phyloP scores from a whole-genome alignment of 257 asterid genomes.

The Solanum pennellii region DNA sequence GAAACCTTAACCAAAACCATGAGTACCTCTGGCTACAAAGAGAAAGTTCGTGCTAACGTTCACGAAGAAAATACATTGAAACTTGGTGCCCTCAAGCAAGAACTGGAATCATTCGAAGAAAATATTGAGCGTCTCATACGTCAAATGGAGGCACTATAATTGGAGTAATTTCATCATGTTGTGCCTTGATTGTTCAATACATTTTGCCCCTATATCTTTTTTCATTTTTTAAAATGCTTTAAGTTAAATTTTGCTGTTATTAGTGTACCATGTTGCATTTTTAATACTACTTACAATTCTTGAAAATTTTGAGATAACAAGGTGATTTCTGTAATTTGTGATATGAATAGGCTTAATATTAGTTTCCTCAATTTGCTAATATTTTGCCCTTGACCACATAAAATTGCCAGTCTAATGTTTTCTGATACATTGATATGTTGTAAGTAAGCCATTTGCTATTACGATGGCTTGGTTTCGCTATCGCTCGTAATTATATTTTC shows the following conservation, averaged over 20 bases:
- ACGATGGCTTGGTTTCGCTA: background rate
- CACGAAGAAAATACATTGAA: constrained; percentile 50
- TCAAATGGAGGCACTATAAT: constrained; percentile 13
- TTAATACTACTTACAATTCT: background rate
- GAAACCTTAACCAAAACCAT: constrained; percentile 42
- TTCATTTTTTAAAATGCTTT: background rate
- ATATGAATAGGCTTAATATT: background rate
- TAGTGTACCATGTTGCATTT: background rate
- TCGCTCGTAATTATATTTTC: background rate
- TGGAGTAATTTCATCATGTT: background rate
- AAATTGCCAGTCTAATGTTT: background rate
- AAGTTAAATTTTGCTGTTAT: background rate
- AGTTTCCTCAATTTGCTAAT: background rate
- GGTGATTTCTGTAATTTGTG: background rate
- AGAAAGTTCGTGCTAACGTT: constrained; percentile 52
- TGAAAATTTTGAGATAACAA: background rate
- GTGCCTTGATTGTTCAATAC: background rate
- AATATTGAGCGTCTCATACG: constrained; percentile 46
- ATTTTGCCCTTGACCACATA: background rate
- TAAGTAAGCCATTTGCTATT: background rate
- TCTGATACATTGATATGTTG: background rate
- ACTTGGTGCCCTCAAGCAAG: constrained; percentile 41
- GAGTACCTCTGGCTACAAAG: constrained; percentile 56
- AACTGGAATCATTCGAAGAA: constrained; percentile 42
- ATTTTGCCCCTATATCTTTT: background rate